phyloP scores from a whole-genome alignment of 2,329 filamentous ascomycete species.

The Taxawa tesnikishii region DNA sequence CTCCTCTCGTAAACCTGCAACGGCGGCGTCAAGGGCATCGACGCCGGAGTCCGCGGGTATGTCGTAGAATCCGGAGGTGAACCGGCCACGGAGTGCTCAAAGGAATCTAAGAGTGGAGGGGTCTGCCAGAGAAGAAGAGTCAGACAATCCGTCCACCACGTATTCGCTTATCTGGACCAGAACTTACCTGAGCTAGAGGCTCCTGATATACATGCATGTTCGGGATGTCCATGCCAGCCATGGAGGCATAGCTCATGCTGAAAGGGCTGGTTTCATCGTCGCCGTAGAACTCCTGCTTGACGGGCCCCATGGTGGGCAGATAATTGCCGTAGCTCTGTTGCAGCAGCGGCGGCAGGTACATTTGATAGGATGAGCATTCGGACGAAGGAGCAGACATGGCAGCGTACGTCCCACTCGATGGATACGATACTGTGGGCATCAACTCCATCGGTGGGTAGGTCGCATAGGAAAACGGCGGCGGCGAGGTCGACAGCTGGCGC shows the following conservation, averaged over 20 bases:
- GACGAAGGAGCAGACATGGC: slow-evolving; percentile 22
- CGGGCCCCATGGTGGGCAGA: slow-evolving; percentile 30
- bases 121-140: slow-evolving; percentile 40
- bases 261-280: slow-evolving; percentile 53
- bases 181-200: slow-evolving; percentile 65
- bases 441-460: slow-evolving; percentile 11
- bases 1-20: slow-evolving; percentile 17
- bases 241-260: slow-evolving; percentile 56
- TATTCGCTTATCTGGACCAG: no score
- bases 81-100: slow-evolving; percentile 47
- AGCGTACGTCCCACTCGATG: slow-evolving; percentile 21
- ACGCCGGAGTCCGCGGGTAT: slow-evolving; percentile 55
- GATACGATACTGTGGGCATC: slow-evolving; percentile 28
- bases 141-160: no score
- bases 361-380: slow-evolving; percentile 37
- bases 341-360: slow-evolving; percentile 38
- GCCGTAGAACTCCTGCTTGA: slow-evolving; percentile 54
- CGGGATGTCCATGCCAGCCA: slow-evolving; percentile 52
- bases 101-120: slow-evolving; percentile 63
- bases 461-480: slow-evolving; percentile 52
- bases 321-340: slow-evolving; percentile 38
- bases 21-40: slow-evolving; percentile 58
- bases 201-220: slow-evolving; percentile 45
- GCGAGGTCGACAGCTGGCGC: slow-evolving; percentile 58
- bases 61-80: slow-evolving; percentile 27